phyloP scores from a whole-genome alignment of 2,329 filamentous ascomycete genomes.

The Bipolaris cookei region DNA sequence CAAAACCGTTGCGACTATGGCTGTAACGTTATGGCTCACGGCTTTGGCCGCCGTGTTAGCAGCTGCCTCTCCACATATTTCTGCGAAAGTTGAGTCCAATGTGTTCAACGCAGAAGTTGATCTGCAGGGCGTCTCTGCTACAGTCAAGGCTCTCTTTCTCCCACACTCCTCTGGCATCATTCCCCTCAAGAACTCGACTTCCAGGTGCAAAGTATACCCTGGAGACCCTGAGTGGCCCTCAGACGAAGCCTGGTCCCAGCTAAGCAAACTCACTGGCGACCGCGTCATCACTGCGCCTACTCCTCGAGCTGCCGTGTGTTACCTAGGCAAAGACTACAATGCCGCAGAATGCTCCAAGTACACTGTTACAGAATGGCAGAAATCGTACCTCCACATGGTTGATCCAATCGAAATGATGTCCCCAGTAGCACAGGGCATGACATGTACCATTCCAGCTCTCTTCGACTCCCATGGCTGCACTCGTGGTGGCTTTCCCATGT shows the following conservation, averaged over 20 bases:
- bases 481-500: slow-evolving; percentile 45
- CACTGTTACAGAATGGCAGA: slow-evolving; percentile 38
- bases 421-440: slow-evolving; percentile 48
- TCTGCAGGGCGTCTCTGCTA: slow-evolving; percentile 27
- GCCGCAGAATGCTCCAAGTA: slow-evolving; percentile 38
- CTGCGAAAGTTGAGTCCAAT: slow-evolving; percentile 5
- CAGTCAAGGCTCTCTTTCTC: slow-evolving; percentile 32
- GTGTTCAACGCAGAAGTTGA: slow-evolving; percentile 27
- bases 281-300: slow-evolving; percentile 36
- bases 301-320: slow-evolving; percentile 44
- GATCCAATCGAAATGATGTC: slow-evolving; percentile 49
- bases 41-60: slow-evolving; percentile 31
- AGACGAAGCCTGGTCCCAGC: slow-evolving; percentile 51
- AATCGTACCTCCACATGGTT: slow-evolving; percentile 42
- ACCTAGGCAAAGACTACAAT: slow-evolving; percentile 38
- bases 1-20: slow-evolving; percentile 18
- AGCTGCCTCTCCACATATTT: slow-evolving; percentile 29
- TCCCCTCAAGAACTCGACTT: slow-evolving; percentile 22
- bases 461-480: slow-evolving; percentile 46
- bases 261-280: slow-evolving; percentile 51
- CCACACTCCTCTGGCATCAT: slow-evolving; percentile 15
- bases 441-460: slow-evolving; percentile 44
- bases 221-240: slow-evolving; percentile 58
- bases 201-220: slow-evolving; percentile 58
- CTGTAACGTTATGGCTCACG: slow-evolving; percentile 29